Conservation (phyloP, 1,284 basidiomycete species). For the Cutaneotrichosporon mucoides region DNA sequence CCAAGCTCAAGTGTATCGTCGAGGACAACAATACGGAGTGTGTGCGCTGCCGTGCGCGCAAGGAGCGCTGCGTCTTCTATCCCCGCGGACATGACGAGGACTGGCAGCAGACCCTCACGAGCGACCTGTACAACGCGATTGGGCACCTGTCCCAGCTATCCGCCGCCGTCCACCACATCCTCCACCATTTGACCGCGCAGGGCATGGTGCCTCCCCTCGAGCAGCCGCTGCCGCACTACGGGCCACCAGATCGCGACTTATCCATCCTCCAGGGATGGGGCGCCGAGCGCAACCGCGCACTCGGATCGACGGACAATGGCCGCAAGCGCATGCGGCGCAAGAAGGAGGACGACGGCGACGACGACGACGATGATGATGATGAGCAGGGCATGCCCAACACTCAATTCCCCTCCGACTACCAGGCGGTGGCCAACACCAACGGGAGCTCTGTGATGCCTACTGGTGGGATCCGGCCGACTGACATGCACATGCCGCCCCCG, state of each 20-base stretch:
- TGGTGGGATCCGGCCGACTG: conserved; percentile 11
- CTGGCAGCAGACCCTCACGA: conserved; percentile 38
- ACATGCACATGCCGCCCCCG: conserved; percentile 9
- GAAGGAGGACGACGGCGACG: conserved; percentile 15
- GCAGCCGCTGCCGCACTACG: conserved; percentile 22
- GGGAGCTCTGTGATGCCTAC: conserved; percentile 4
- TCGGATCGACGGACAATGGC: conserved; percentile 22
- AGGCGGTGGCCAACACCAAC: neutral
- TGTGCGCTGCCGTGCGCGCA: conserved; percentile 35
- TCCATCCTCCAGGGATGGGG: conserved; percentile 27
- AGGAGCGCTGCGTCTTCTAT: conserved; percentile 41
- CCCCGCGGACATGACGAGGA: conserved; percentile 44
- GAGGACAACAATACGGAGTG: conserved; percentile 36
- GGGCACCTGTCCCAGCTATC: conserved; percentile 32
- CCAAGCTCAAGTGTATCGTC: conserved; percentile 44
- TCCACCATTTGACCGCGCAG: conserved; percentile 29
- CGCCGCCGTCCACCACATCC: conserved; percentile 33
- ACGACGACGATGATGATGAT: neutral
- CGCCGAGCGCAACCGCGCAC: conserved; percentile 24
- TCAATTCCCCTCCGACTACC: conserved; percentile 5
- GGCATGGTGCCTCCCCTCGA: conserved; percentile 30
- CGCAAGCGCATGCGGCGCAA: conserved; percentile 21
- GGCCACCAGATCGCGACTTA: conserved; percentile 34
- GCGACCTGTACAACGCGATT: conserved; percentile 33
- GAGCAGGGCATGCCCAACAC: neutral